These are phyloP conservation scores for Aethionema arabicum DNA, from an alignment of 345 rosid species.

Conservation along the genomic window DNA sequence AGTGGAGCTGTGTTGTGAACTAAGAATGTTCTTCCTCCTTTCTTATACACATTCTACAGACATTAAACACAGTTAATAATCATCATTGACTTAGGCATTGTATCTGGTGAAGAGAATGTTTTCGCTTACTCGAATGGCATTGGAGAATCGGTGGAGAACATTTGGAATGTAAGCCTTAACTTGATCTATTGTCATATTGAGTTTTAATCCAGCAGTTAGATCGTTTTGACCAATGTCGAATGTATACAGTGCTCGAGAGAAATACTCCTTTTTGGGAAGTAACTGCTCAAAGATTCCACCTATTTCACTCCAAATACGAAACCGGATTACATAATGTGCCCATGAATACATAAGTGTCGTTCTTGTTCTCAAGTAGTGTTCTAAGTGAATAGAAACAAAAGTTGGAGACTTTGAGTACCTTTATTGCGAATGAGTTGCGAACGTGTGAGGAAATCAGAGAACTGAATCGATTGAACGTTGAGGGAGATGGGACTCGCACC, in stretches of 20 bases:
- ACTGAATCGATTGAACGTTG: constrained; percentile 61
- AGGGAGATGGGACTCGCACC: constrained; percentile 75
- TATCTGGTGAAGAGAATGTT: not conserved
- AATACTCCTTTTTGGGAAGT: constrained; percentile 50
- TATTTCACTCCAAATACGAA: not conserved
- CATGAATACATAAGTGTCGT: too few species aligned
- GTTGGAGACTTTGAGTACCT: constrained; percentile 45
- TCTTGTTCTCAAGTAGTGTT: constrained; percentile 5
- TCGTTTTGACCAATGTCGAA: constrained; percentile 79
- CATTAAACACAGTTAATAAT: not conserved
- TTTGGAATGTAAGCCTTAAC: constrained; percentile 62
- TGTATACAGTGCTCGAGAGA: constrained; percentile 50
- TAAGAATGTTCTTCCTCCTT: constrained; percentile 63
- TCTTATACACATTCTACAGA: constrained; percentile 43
- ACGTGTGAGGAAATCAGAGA: constrained; percentile 49
- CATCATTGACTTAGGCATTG: not conserved
- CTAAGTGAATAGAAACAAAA: constrained; percentile 2
- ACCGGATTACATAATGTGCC: not conserved
- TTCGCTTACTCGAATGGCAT: constrained; percentile 43
- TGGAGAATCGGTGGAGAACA: constrained; percentile 41
- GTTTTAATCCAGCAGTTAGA: constrained; percentile 61
- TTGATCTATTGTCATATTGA: constrained; percentile 57
- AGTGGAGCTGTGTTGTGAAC: constrained; percentile 77
- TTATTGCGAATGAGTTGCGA: constrained; percentile 39
- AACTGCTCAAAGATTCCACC: constrained; percentile 44